These are phyloP conservation scores for Neonectria neomacrospora DNA, from an alignment of 2,329 filamentous ascomycete genomes.

Conservation along the genomic window DNA sequence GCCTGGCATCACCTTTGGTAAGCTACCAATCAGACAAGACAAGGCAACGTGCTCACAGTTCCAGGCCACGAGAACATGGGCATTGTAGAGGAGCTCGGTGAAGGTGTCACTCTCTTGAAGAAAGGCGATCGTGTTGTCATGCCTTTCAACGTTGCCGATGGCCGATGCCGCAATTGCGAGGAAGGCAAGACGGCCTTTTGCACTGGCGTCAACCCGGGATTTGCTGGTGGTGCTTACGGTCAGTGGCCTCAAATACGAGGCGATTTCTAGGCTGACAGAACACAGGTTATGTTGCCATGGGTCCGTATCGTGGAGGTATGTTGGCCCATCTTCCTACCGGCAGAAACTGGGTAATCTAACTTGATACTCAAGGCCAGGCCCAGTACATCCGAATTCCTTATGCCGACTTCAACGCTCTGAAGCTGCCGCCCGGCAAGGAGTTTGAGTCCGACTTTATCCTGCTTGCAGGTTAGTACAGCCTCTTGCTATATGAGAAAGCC, in stretches of 20 bases:
- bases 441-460: constrained; percentile 70
- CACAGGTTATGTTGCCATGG: constrained; percentile 68
- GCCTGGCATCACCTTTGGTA: constrained; percentile 69
- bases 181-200: constrained; percentile 73
- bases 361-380: constrained; percentile 59
- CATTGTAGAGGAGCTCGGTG: constrained; percentile 64
- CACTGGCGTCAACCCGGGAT: constrained; percentile 61
- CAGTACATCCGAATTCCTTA: constrained; percentile 74
- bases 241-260: background rate
- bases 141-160: constrained; percentile 73
- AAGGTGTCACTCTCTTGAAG: constrained; percentile 69
- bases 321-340: background rate
- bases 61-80: constrained; percentile 69
- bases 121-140: constrained; percentile 73
- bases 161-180: constrained; percentile 72
- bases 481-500: constrained; percentile 51
- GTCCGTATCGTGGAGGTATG: constrained; percentile 56
- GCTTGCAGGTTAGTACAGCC: constrained; percentile 49
- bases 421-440: constrained; percentile 68
- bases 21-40: background rate
- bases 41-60: background rate
- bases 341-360: background rate
- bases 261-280: constrained; percentile 1
- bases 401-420: constrained; percentile 74
- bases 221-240: constrained; percentile 52